Base-by-base conservation (phyloP, 2,329 filamentous ascomycete genomes). In the Orbilia oligospora region DNA sequence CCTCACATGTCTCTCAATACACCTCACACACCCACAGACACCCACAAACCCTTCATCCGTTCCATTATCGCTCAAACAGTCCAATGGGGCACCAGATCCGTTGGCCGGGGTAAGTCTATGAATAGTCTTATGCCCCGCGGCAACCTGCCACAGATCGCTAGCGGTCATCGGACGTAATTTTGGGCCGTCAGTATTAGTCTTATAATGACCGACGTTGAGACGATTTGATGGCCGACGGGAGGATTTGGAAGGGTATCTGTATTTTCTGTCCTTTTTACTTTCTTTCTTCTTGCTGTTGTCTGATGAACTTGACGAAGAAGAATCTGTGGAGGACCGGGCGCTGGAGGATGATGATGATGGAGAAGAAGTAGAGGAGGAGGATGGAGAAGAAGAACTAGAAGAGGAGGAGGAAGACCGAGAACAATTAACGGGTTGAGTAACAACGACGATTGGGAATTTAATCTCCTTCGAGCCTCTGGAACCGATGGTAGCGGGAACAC, bases 181-280 rank as follows among this genome's bases (percentile, higher is more conserved):
- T 9, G 63, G 61, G 16, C 41, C 49, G 36, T 65, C 12, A 14
- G 3, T 41, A 41, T 16, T 71, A 46, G 65, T 69, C 36, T 46
- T 78, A 36, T 78, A 78, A 38, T 78, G 63, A 20, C 75, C 75
- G 16, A 65, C 75, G 55, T 78, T 78, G 3, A 78, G 51, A 24
- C 75, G 75, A 69, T 78, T 78, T 2, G 58, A 72, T 5, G 75
- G 75, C 16, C 51, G 41, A n/a, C 75, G 67, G 8, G 75, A 78
- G 3, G 49, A 51, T 41, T 71, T 78, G 0, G 75, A 78, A 16
- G 75, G 75, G 18, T 78, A 78, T 66, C 33, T 67, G 46, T 78
- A 78, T 33, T 71, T 78, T 30, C 41, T 63, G 3, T 56, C 14
- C 22, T 68, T 72, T 8, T 38, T 30, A 20, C 38, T 48, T 22